phyloP scores from a whole-genome alignment of 441 rosid species.

The Hura crepitans region DNA sequence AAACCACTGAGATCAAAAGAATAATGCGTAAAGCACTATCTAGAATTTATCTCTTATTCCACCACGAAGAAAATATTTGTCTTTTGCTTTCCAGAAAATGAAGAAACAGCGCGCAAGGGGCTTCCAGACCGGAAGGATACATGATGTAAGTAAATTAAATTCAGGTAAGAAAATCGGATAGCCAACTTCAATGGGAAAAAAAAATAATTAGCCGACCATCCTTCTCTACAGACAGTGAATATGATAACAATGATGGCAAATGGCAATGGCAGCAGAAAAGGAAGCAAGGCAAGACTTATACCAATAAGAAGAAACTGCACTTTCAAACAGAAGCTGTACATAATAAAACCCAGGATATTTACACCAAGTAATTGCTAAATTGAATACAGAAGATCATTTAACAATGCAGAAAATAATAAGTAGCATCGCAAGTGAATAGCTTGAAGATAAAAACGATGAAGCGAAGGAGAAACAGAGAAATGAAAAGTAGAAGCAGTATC shows the following conservation, averaged over 20 bases:
- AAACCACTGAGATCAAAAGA: not conserved
- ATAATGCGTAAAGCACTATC: not conserved
- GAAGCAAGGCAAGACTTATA: not conserved
- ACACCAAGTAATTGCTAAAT: not conserved
- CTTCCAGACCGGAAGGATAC: not conserved
- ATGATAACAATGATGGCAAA: not conserved
- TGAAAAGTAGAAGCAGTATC: slow-evolving; percentile 39
- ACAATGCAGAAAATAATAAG: not conserved
- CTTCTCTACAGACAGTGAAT: not conserved
- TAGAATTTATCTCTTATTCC: not conserved
- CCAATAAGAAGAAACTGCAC: not conserved
- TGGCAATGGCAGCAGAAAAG: not conserved
- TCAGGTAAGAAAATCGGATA: not conserved
- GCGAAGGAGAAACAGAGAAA: slow-evolving; percentile 30
- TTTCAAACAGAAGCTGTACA: not conserved
- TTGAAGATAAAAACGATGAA: slow-evolving; percentile 36
- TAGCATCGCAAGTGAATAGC: slow-evolving; percentile 58
- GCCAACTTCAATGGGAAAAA: slow-evolving; percentile 6
- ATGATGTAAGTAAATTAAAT: too few relatives aligned
- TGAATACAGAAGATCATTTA: not conserved
- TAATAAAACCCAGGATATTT: slow-evolving; percentile 1
- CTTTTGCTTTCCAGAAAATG: not conserved
- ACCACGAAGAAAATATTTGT: not conserved
- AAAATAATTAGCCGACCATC: not conserved
- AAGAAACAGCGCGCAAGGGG: not conserved